Base-by-base conservation (phyloP, 1,139 yeast genomes). In the Pichia sp. region DNA sequence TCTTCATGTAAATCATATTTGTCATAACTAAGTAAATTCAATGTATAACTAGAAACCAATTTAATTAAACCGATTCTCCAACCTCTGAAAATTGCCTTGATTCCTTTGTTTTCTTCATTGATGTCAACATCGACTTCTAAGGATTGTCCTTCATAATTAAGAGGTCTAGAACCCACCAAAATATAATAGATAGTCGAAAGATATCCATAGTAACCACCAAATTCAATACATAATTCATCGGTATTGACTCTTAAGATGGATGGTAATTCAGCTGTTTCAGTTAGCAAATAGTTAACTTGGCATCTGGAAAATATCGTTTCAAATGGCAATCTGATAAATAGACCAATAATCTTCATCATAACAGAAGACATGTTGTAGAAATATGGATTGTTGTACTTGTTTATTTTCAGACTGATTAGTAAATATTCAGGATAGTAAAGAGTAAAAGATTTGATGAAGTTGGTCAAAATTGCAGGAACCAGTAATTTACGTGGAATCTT, bases 41-140 rank as follows among this genome's bases (percentile, higher is more conserved):
- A 77, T 5, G 95, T 92, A 85, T 95, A 88, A 48, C 81, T 82
- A 27, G 95, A 92, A 44, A 85, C 64, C 9, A 85, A 76, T 50
- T 92, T 87, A 53, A 86, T 64, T 11, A 85, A 71, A 23, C 95
- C 94, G 36, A 87, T 81, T 61, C 88, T 75, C 97, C 97, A 92
- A 39, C 97, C 97, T 55, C 90, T 77, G 71, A 86, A 88, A 45
- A 88, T 68, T 1, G 72, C 74, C 41, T 66, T 69, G n/a, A 66
- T 39, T 2, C 73, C 73, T 32, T 69, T 61, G 40, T 69, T 68
- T 9, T 67, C 62, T 51, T 68, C 60, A 48, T 60, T 60, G 39
- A 64, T 55, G 36, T 59, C 58, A 31, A 50, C 37, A 29, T 56
- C 57, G 27, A 55, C 45, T 38, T 59, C 64, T 28, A 57, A 41